Evolutionary conservation across 2,329 filamentous ascomycete species (phyloP).

Genomic region (Botrytis fabae): DNA sequence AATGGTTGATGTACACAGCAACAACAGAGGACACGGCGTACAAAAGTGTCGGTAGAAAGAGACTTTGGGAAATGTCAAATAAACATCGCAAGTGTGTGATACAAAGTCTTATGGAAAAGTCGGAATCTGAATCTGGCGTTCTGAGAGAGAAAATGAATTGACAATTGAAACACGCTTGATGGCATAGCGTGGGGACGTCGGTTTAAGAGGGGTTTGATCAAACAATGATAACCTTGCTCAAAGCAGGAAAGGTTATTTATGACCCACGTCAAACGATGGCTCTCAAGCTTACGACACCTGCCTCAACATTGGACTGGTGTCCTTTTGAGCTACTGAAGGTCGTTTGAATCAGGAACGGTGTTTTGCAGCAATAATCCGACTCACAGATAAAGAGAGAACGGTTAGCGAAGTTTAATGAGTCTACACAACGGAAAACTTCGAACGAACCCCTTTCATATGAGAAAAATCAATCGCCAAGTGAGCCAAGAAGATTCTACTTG

Average conservation of each 20-base stretch:
- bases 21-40: background rate
- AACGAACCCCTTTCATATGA: background rate
- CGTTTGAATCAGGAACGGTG: too few species aligned
- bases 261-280: background rate
- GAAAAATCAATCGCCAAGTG: background rate
- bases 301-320: background rate
- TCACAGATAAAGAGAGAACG: background rate
- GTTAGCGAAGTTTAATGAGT: background rate
- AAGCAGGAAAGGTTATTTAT: background rate
- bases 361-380: background rate
- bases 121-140: background rate
- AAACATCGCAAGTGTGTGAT: background rate
- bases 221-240: constrained; percentile 6
- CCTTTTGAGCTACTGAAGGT: background rate
- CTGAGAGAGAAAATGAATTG: background rate
- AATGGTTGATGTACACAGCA: background rate
- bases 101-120: background rate
- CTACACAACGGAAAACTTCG: background rate
- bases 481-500: constrained; percentile 34
- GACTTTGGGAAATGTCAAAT: background rate
- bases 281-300: constrained; percentile 1
- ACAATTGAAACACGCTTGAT: constrained; percentile 11
- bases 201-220: constrained; percentile 6
- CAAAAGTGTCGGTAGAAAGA: background rate
- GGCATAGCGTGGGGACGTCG: background rate